These are phyloP conservation scores for Aspergillus ibericus DNA, from an alignment of 2,329 filamentous ascomycete genomes.

Conservation along the genomic window DNA sequence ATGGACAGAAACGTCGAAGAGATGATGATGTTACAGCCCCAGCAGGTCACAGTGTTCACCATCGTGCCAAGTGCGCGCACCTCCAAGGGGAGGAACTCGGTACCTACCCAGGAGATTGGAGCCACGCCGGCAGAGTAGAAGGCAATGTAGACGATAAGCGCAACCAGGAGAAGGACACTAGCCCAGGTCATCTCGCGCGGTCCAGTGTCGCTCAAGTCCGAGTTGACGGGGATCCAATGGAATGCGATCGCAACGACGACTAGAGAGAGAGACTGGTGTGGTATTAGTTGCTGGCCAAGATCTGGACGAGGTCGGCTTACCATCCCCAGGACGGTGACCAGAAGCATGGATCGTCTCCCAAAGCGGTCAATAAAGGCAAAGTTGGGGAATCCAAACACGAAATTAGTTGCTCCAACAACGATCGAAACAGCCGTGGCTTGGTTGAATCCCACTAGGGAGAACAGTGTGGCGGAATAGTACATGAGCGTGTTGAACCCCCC, in stretches of 20 bases:
- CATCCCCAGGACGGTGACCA: background rate
- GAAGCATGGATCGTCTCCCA: background rate
- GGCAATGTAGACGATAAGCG: conserved; percentile 46
- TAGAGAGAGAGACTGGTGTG: conserved; percentile 22
- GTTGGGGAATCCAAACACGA: conserved; percentile 51
- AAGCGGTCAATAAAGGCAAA: conserved; percentile 45
- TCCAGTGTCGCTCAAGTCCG: conserved; percentile 21
- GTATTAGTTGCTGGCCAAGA: background rate
- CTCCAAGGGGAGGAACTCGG: conserved; percentile 50
- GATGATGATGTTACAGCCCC: conserved; percentile 22
- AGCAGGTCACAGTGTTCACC: conserved; percentile 35
- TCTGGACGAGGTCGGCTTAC: background rate
- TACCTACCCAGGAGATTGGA: conserved; percentile 44
- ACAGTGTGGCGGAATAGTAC: conserved; percentile 48
- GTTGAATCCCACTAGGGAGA: conserved; percentile 51
- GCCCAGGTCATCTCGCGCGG: conserved; percentile 44
- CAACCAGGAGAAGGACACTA: conserved; percentile 42
- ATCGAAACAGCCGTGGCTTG: conserved; percentile 53
- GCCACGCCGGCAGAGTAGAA: conserved; percentile 51
- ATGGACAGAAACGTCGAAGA: conserved; percentile 22
- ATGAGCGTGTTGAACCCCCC: conserved; percentile 48
- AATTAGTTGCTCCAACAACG: conserved; percentile 36
- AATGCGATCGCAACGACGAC: conserved; percentile 49
- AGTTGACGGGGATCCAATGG: conserved; percentile 50
- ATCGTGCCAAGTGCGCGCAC: conserved; percentile 52